A percentile compares a stretch with the other conserved stretches of the same genome.
phyloP scores from a whole-genome alignment of 768 basidiomycete species.

The Phaeotremella skinneri region DNA sequence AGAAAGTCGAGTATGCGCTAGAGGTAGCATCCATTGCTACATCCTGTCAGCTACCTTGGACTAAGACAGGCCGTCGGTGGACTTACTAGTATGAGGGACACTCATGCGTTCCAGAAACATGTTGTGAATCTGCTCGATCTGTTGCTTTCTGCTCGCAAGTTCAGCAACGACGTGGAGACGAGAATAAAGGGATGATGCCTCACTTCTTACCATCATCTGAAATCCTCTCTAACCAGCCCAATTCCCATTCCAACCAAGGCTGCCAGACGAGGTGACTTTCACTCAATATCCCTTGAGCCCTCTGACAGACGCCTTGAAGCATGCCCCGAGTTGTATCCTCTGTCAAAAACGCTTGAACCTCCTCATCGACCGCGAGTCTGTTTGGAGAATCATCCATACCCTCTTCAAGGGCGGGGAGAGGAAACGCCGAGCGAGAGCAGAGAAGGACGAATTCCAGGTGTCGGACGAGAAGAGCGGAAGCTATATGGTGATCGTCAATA shows the following conservation, averaged over 20 bases:
- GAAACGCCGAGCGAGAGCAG: conserved; percentile 7
- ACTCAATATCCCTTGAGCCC: conserved; percentile 16
- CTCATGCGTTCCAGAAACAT: conserved; percentile 32
- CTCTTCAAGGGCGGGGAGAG: background rate
- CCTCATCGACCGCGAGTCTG: conserved; percentile 57
- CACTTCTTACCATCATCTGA: conserved; percentile 12
- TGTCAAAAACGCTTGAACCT: conserved; percentile 76
- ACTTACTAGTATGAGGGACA: conserved; percentile 33
- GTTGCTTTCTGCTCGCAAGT: conserved; percentile 1
- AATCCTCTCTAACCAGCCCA: conserved; percentile 11
- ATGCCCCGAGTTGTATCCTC: conserved; percentile 55
- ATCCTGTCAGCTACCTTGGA: conserved; percentile 10
- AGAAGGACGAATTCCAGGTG: conserved; percentile 33
- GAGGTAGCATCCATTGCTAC: conserved; percentile 76
- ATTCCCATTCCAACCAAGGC: conserved; percentile 38
- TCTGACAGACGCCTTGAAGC: conserved; percentile 16
- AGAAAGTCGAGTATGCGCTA: conserved; percentile 83
- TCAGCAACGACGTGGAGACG: background rate
- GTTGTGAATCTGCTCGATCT: conserved; percentile 24
- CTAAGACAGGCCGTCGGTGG: background rate
- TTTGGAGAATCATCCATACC: background rate
- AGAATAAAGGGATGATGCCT: background rate
- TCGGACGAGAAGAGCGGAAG: conserved; percentile 21
- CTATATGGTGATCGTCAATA: conserved; percentile 8
- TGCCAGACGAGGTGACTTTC: conserved; percentile 41